Evolutionary conservation across 805 yeast species (phyloP), one percentile per base, ranked within the genome.

Genomic region (Candida piceae): DNA sequence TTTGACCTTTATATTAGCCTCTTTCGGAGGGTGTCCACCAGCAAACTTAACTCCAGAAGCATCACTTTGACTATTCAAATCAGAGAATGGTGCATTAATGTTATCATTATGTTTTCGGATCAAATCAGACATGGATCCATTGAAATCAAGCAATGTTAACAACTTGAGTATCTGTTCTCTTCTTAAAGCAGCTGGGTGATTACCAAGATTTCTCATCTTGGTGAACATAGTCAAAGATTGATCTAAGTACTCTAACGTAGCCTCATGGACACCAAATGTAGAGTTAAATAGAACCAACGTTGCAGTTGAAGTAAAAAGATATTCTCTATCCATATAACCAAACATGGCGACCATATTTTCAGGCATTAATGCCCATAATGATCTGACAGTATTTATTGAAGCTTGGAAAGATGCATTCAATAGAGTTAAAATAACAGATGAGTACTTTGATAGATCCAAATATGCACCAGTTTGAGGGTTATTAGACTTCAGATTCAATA

Each of bases 291-390:
- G 63, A 12, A 83, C 75, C 32, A 83, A 60, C 0, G 93, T 83
- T 5, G 84, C 82, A 4, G 89, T 78, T 0, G 89, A 76, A 0
- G 88, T 83, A 56, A 82, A 84, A 17, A 84, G 62, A 52, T 84
- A 84, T 51, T 84, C 94, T 49, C 94, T 67, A 53, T 84, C 94
- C 90, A 84, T 83, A 67, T 85, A 84, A 2, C 94, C 93, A 61
- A 84, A 84, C 30, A 83, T 58, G 1, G 94, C 90, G n/a, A 84
- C 80, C 87, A 81, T 80, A 46, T 81, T 82, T 39, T 80, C 84
- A 0, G 84, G 85, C 53, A 80, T 66, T 32, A 84, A 62, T 0
- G 82, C 78, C 90, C 90, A 83, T 3, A 84, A 62, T 1, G 83
- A 76, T 44, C 85, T 66, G 27, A 84, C 75, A 0, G 88, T 78